These are phyloP conservation scores for Artemisia argyi DNA, from an alignment of 129 eudicot genomes.

Conservation along the genomic window DNA sequence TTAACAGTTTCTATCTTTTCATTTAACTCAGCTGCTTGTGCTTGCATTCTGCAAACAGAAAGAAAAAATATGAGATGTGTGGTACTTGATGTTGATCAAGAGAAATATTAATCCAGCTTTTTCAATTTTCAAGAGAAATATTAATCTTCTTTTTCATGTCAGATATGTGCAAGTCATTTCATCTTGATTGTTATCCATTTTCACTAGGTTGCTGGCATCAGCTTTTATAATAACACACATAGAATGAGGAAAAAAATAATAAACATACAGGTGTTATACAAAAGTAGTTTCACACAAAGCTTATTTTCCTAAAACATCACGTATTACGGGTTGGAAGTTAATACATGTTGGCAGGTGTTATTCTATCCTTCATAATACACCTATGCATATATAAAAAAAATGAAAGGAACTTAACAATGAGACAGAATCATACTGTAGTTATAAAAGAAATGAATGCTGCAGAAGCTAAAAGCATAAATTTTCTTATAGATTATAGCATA, in stretches of 20 bases:
- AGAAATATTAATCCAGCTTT: no score
- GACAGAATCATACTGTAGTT: no score
- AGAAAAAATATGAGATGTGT: not conserved
- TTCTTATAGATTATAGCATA: not conserved
- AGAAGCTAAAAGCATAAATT: not conserved
- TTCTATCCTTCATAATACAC: constrained; percentile 10
- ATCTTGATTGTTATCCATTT: no score
- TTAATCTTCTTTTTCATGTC: no score
- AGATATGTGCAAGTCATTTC: no score
- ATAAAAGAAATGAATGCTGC: not conserved
- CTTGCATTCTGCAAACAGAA: constrained; percentile 56
- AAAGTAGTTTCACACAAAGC: not conserved
- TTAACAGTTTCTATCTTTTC: constrained; percentile 78
- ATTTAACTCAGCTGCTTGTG: constrained; percentile 65
- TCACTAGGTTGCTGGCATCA: not conserved
- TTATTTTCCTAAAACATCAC: not conserved
- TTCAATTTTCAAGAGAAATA: no score
- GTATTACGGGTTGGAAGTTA: not conserved
- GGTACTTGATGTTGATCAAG: no score
- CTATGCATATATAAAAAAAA: not conserved
- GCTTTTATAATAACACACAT: not conserved
- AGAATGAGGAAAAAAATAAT: not conserved
- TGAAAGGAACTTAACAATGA: not conserved
- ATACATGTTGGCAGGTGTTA: constrained; percentile 15
- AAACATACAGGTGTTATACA: not conserved